These are phyloP conservation scores for Chrysochromulina parva DNA, from an alignment of 78 protist species.

Conservation along the genomic window DNA sequence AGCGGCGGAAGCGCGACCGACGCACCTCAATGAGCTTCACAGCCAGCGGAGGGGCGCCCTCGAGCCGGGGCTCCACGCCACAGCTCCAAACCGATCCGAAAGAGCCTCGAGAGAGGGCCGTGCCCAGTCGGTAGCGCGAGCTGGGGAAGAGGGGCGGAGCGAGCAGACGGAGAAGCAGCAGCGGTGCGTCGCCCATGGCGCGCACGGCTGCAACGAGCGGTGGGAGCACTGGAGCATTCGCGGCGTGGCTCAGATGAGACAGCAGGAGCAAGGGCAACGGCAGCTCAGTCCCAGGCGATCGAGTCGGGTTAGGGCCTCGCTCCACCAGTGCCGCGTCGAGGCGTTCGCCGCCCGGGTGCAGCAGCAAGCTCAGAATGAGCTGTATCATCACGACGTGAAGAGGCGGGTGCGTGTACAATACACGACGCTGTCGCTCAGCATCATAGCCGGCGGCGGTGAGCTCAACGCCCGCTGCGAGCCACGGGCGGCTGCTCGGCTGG, in stretches of 20 bases:
- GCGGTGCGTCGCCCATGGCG: background rate
- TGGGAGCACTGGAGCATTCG: background rate
- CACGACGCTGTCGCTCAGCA: no score
- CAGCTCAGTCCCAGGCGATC: no score
- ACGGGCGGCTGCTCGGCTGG: no score
- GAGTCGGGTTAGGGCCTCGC: no score
- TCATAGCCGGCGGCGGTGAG: no score
- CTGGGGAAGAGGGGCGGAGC: background rate
- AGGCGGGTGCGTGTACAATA: no score
- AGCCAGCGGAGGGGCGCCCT: background rate
- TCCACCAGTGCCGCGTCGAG: no score
- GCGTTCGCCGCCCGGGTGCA: no score
- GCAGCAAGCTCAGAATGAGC: no score
- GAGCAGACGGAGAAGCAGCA: background rate
- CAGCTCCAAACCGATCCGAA: background rate
- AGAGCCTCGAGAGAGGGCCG: background rate
- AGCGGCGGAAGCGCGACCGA: background rate
- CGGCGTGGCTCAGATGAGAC: background rate
- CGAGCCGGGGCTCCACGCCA: background rate
- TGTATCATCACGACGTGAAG: no score
- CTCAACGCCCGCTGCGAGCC: no score
- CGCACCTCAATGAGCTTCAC: background rate
- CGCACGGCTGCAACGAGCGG: background rate
- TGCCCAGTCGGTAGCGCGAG: background rate
- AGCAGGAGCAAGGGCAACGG: no score